Evolutionary conservation across 495 filamentous ascomycete genomes (phyloP), one percentile per base, ranked within the genome.

Genomic region (Tuber indicum): DNA sequence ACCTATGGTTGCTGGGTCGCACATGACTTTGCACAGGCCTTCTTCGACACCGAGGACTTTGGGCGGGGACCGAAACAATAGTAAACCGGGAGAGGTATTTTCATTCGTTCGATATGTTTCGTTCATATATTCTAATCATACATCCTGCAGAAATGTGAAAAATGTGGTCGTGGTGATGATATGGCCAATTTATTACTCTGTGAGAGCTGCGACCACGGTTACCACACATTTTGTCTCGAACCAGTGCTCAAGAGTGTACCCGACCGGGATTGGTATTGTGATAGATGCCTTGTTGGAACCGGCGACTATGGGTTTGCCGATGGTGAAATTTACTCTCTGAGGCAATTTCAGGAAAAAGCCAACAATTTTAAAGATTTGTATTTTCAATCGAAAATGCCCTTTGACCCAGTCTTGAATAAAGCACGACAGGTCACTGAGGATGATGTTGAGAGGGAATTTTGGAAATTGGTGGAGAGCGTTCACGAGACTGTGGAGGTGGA

Each of bases 251-350:
- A 92, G 75, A 85, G 87, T 39, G 89, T 90, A 70, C 92, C 94
- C 0, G 93, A 97, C 75, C 89, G 90, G 71, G 96, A 99, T 77
- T 99, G 96, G 96, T 94, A 98, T 83, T 99, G 96, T 82, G 92
- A 96, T 16, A 90, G 93, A 82, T 99, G 96, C 83, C 87, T 99
- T 66, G 96, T 99, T 58, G 96, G 96, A 66, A 97, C 96, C 49
- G 94, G 94, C 49, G 94, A 98, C 81, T 99, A 97, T 80, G 96
- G 96, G 1, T 99, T 99, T 78, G 96, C 98, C 82, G 96, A 99
- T 84, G 96, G 96, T 32, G 94, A 94, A 41, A 89, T 97, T 26
- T 99, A 99, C 85, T 99, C 96, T 0, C 87, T 99, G 72, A 92
- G 91, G 81, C 93, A 97, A 82, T 99, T 99, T 84, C 96, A 99